These are phyloP conservation scores for Penicillium griseofulvum DNA, from an alignment of 2,329 filamentous ascomycete genomes.

Conservation along the genomic window DNA sequence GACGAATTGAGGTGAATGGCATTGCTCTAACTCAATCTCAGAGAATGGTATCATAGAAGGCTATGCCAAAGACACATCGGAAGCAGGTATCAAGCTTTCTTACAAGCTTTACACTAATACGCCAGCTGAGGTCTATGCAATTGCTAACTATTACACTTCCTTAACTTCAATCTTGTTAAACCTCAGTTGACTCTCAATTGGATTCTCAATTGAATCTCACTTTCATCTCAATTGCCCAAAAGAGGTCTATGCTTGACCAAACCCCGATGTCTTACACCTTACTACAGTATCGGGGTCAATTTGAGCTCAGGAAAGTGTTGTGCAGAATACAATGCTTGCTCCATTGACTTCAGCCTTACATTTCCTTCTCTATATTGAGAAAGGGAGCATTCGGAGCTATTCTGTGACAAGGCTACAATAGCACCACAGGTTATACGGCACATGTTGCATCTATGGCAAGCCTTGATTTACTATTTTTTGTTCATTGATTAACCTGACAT, in stretches of 20 bases:
- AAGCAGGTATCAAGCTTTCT: background rate
- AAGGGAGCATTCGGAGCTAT: background rate
- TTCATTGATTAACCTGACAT: background rate
- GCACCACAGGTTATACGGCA: background rate
- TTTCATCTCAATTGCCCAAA: background rate
- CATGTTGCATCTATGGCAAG: background rate
- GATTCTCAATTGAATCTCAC: background rate
- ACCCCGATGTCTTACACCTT: background rate
- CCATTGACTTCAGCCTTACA: background rate
- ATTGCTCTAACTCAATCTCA: background rate
- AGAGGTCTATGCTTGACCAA: background rate
- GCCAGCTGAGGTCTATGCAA: too few relatives aligned
- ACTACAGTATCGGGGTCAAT: background rate
- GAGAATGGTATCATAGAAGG: background rate
- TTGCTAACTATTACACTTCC: background rate
- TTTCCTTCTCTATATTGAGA: background rate
- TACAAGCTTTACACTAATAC: background rate
- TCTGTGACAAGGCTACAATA: too few relatives aligned
- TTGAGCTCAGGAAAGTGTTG: too few relatives aligned
- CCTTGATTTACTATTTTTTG: too few relatives aligned
- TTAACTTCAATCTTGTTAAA: background rate
- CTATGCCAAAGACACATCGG: background rate
- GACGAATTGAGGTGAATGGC: background rate
- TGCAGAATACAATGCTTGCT: too few relatives aligned
- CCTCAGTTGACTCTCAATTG: too few relatives aligned